These are phyloP conservation scores for Lanzia echinophila DNA, from an alignment of 2,329 filamentous ascomycete species.

Conservation along the genomic window DNA sequence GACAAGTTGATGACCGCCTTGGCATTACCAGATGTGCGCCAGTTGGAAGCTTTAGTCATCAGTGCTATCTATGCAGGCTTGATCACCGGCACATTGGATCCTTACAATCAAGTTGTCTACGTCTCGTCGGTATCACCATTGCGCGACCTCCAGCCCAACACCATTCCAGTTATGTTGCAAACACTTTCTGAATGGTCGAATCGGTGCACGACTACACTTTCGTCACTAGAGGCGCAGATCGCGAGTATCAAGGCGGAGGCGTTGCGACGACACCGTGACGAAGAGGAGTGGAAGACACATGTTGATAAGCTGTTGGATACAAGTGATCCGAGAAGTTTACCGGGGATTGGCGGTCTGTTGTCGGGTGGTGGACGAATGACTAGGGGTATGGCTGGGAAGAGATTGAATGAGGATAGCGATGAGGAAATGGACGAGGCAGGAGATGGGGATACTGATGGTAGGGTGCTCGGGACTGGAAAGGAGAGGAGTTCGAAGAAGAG, in stretches of 20 bases:
- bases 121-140: slow-evolving; percentile 77
- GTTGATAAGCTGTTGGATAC: slow-evolving; percentile 27
- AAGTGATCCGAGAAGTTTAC: not conserved
- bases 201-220: slow-evolving; percentile 70
- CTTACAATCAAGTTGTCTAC: slow-evolving; percentile 64
- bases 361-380: slow-evolving; percentile 10
- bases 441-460: slow-evolving; percentile 24
- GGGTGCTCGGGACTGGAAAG: slow-evolving; percentile 29
- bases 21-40: slow-evolving; percentile 56
- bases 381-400: slow-evolving; percentile 30
- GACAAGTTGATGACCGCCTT: slow-evolving; percentile 58
- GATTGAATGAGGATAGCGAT: slow-evolving; percentile 40
- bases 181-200: slow-evolving; percentile 68
- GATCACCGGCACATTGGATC: slow-evolving; percentile 76
- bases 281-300: slow-evolving; percentile 26
- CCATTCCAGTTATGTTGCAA: slow-evolving; percentile 60
- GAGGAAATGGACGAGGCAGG: slow-evolving; percentile 31
- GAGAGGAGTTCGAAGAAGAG: slow-evolving; percentile 50
- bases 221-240: slow-evolving; percentile 71
- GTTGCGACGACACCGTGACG: slow-evolving; percentile 40
- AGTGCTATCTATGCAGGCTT: slow-evolving; percentile 82
- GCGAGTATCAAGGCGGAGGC: slow-evolving; percentile 55
- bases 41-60: slow-evolving; percentile 82
- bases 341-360: not conserved
- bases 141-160: slow-evolving; percentile 73